A percentile compares a stretch with the other conserved stretches of the same genome.
These are phyloP conservation scores for Coemansia sp. DNA, from an alignment of 192 early-diverging fungal genomes.

Conservation along the genomic window DNA sequence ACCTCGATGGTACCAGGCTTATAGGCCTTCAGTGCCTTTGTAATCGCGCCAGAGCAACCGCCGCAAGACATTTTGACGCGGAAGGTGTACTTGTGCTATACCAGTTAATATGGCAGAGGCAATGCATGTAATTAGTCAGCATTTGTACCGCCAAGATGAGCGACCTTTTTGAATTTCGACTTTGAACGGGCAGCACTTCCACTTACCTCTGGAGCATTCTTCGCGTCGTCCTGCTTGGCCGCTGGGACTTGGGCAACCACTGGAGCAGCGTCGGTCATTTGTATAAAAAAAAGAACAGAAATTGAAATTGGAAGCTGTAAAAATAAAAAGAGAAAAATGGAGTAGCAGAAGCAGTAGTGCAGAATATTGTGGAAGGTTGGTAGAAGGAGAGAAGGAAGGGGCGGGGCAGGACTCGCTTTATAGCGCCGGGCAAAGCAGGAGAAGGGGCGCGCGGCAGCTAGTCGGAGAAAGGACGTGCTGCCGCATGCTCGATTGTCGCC, in stretches of 20 bases:
- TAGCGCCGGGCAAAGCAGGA: neutral
- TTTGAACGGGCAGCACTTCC: neutral
- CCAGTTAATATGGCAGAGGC: neutral
- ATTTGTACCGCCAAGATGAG: neutral
- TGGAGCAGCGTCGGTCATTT: neutral
- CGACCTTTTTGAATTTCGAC: neutral
- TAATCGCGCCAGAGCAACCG: constrained; percentile 26
- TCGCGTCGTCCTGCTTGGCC: neutral
- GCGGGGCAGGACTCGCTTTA: neutral
- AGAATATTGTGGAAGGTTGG: neutral
- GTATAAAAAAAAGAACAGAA: neutral
- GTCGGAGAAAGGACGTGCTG: too few relatives aligned
- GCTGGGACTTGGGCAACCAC: neutral
- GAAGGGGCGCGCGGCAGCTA: neutral
- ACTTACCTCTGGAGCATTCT: neutral
- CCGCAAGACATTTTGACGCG: constrained; percentile 16
- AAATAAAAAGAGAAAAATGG: neutral
- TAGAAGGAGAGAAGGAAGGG: neutral
- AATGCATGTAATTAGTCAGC: neutral
- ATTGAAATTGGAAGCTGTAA: too few relatives aligned
- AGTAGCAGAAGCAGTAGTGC: neutral
- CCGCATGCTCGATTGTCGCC: too few relatives aligned
- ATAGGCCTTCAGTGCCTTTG: constrained; percentile 12
- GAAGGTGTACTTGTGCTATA: constrained; percentile 11
- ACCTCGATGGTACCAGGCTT: neutral